These are phyloP conservation scores for Papiliotrema fonsecae DNA, from an alignment of 1,284 basidiomycete genomes.

Conservation along the genomic window DNA sequence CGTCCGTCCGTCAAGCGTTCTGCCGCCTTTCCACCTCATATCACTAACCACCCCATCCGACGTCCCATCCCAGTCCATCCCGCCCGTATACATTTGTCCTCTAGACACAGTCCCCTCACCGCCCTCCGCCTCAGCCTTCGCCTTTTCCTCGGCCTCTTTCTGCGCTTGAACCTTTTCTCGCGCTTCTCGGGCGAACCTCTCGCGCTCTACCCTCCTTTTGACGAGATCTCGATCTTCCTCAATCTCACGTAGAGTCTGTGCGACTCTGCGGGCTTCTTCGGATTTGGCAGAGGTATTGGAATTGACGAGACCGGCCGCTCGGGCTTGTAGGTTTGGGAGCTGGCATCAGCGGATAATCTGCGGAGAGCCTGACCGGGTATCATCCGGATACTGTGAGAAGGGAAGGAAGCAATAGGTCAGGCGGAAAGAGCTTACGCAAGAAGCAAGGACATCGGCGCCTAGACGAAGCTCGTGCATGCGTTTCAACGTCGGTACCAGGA, in stretches of 20 bases:
- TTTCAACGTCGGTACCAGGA: conserved; percentile 27
- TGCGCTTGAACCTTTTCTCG: conserved; percentile 8
- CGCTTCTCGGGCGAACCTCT: conserved; percentile 22
- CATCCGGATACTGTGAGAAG: not conserved
- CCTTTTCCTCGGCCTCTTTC: conserved; percentile 9
- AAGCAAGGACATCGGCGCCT: conserved; percentile 27
- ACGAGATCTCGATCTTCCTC: conserved; percentile 41
- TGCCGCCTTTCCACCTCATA: too few relatives aligned
- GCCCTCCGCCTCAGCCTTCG: conserved; percentile 1
- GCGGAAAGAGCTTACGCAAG: conserved; percentile 28
- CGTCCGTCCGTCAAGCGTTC: not conserved
- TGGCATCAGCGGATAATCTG: conserved; percentile 1
- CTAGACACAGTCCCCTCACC: too few relatives aligned
- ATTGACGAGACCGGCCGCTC: not conserved
- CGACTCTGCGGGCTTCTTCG: conserved; percentile 33
- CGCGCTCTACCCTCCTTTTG: conserved; percentile 28
- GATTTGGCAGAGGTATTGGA: conserved; percentile 10
- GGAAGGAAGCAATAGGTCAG: conserved; percentile 3
- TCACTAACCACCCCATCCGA: too few relatives aligned
- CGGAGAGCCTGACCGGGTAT: not conserved
- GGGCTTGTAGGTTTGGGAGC: conserved; percentile 20
- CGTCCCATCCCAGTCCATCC: not conserved
- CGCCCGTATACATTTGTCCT: too few relatives aligned
- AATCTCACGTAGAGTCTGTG: conserved; percentile 29
- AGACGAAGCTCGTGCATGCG: conserved; percentile 34